Base-by-base conservation (phyloP, 169 alveolate genomes). In the Cryptosporidium canis region DNA sequence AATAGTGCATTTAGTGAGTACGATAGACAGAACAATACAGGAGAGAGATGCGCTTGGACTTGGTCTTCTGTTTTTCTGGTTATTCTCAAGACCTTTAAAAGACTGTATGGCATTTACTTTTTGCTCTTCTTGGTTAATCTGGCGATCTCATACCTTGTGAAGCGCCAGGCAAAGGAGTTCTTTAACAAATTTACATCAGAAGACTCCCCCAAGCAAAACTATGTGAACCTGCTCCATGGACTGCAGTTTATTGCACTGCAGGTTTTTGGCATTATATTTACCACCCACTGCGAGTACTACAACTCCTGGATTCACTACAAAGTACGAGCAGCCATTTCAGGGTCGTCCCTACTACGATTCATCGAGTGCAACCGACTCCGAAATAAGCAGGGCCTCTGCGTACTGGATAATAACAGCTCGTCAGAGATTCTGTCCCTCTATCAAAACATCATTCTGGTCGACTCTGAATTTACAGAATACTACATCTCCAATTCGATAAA, bases 271-370 rank as follows among this genome's bases (percentile, higher is more conserved):
- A 61, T 77, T 9, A 37, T 77, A 41, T 77, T 77, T 56, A 61
- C 87, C 35, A 58, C 87, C 2, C 87, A 77, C 8, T 77, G 87
- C 45, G 87, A 77, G 33, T 77, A 77, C 14, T 77, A 58, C 8
- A 66, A 41, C 14, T 39, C 44, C 27, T 77, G 87, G 87, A 18
- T 77, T 24, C 87, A 77, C 48, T 55, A 27, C 24, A 77, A 61
- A 61, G n/a, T 77, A 35, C 87, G 58, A 27, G n/a, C 77, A 9
- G 87, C 87, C 41, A 77, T 77, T 41, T 58, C 87, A n/a, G 87
- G 87, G 16, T 77, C 87, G 18, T 55, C 87, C 1, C 55, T 77
- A 31, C 44, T 44, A 37, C 33, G 87, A 21, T 61, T 77, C 31
- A 11, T 61, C 37, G 72, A 77, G n/a, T 77, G 87, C 37, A 77